Evolutionary conservation across 73 alveolate species (phyloP).

Genomic region (Vitrella brassicaformis): DNA sequence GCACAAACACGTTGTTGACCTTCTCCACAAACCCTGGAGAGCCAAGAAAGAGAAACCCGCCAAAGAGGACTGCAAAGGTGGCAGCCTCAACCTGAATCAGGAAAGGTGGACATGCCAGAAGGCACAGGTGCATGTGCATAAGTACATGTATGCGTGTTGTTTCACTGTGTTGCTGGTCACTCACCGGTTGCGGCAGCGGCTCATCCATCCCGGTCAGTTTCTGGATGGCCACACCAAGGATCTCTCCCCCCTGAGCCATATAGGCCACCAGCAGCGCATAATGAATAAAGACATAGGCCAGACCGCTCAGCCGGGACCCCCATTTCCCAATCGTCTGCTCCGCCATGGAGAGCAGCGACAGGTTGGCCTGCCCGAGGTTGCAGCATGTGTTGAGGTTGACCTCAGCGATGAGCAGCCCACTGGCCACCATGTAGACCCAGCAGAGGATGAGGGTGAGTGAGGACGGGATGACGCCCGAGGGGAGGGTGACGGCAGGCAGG

Average conservation of each 20-base stretch:
- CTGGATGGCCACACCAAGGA: too few species aligned
- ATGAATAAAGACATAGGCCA: neutral
- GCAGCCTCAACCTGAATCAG: too few species aligned
- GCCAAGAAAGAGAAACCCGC: too few species aligned
- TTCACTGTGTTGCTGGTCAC: too few species aligned
- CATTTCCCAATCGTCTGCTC: neutral
- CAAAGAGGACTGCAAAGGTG: too few species aligned
- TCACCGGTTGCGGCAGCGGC: too few species aligned
- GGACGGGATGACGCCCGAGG: neutral
- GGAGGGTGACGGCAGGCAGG: neutral
- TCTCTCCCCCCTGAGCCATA: neutral
- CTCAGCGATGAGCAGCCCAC: neutral
- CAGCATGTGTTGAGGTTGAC: neutral
- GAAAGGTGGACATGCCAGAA: too few species aligned
- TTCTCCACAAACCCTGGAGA: too few species aligned
- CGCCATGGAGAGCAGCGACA: neutral
- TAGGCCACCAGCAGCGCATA: neutral
- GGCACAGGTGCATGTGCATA: too few species aligned
- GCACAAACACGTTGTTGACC: too few species aligned
- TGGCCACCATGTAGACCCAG: neutral
- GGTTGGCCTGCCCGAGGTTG: neutral
- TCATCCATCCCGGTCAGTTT: too few species aligned
- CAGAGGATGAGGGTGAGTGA: neutral
- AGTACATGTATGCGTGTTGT: too few species aligned
- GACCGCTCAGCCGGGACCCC: neutral